A percentile compares a stretch with the other conserved stretches of the same genome.
Evolutionary conservation across 768 basidiomycete genomes (phyloP).

Genomic region (Leccinum uliginosum): DNA sequence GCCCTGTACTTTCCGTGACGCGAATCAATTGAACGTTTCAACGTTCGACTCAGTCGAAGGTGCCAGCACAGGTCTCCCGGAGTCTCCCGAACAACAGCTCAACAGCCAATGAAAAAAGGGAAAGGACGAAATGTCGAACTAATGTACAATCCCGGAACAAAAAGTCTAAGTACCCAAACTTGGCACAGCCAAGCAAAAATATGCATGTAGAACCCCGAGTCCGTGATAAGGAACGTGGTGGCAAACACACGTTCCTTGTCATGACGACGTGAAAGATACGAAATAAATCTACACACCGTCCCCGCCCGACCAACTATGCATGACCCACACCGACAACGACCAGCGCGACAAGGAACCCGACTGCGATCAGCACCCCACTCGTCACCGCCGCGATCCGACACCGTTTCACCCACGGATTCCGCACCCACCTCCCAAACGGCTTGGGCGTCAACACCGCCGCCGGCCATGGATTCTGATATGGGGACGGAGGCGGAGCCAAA

Average conservation of each 20-base stretch:
- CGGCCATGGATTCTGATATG: constrained; percentile 21
- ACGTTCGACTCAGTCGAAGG: too few species aligned
- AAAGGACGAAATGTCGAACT: constrained; percentile 1
- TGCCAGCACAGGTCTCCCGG: too few species aligned
- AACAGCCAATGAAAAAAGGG: too few species aligned
- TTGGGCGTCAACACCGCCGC: constrained; percentile 18
- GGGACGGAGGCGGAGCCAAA: constrained; percentile 26
- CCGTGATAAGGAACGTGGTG: background rate
- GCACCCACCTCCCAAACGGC: constrained; percentile 13
- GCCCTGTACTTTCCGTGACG: too few species aligned
- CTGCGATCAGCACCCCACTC: constrained; percentile 47
- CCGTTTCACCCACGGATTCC: constrained; percentile 38
- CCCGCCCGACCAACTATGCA: background rate
- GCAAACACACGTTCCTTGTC: background rate
- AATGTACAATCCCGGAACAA: background rate
- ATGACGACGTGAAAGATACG: background rate
- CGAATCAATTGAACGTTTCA: too few species aligned
- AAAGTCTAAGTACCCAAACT: background rate
- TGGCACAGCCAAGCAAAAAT: background rate
- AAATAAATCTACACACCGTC: background rate
- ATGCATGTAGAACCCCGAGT: background rate
- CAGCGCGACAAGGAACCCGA: constrained; percentile 50
- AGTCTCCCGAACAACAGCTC: too few species aligned
- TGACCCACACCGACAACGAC: constrained; percentile 28
- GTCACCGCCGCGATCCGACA: constrained; percentile 59